Percentiles rank a stretch among this genome's conserved stretches.
Conservation (phyloP, 2,329 filamentous ascomycete genomes). For the Proliferodiscus dingleyae region DNA sequence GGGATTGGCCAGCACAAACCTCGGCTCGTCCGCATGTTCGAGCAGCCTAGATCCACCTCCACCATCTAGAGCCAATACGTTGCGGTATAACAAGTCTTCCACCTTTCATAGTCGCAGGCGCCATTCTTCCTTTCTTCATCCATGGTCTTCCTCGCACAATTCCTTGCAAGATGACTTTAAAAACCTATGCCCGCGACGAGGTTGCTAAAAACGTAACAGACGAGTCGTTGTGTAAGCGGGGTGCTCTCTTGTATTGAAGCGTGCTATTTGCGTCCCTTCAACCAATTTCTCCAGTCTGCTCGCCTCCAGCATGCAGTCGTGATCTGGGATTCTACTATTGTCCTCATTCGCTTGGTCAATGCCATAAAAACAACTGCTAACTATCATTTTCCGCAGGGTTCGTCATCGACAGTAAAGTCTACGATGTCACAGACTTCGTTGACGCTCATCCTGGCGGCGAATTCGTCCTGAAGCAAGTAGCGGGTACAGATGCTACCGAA, state of each 20-base stretch:
- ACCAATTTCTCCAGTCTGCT: neutral
- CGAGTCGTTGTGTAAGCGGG: conserved; percentile 36
- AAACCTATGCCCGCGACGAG: conserved; percentile 48
- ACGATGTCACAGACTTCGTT: conserved; percentile 79
- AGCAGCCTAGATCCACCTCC: conserved; percentile 2
- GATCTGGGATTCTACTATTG: neutral
- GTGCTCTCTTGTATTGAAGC: too few relatives aligned
- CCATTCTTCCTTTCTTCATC: neutral
- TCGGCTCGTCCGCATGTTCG: conserved; percentile 1
- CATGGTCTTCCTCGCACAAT: neutral
- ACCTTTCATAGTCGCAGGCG: neutral
- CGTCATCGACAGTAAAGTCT: conserved; percentile 82
- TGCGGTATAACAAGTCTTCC: too few relatives aligned
- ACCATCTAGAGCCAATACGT: too few relatives aligned
- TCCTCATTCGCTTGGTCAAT: neutral
- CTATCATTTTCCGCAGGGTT: conserved; percentile 59
- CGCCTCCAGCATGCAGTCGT: neutral
- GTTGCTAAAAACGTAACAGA: conserved; percentile 73
- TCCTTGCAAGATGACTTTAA: conserved; percentile 25
- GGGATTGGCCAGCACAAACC: conserved; percentile 1
- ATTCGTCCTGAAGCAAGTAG: conserved; percentile 74
- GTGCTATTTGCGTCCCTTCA: conserved; percentile 4
- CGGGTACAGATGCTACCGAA: conserved; percentile 73
- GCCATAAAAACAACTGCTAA: neutral
- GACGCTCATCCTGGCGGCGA: conserved; percentile 78